phyloP scores from a whole-genome alignment of 2,329 filamentous ascomycete genomes.

The Talaromyces sp. region DNA sequence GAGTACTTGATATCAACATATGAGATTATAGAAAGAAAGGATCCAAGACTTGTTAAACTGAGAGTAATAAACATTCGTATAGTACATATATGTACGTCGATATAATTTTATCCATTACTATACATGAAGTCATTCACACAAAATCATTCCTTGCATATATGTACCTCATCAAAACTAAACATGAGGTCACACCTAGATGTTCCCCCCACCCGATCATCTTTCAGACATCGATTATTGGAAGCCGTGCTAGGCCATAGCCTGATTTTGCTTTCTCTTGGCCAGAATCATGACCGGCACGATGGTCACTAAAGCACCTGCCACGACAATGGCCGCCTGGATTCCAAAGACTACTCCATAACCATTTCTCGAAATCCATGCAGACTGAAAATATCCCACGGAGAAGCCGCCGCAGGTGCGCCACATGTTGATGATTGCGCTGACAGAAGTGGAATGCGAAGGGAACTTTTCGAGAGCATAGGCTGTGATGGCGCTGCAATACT shows the following conservation, averaged over 20 bases:
- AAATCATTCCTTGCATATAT: not conserved
- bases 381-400: slow-evolving; percentile 34
- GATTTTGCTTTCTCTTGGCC: slow-evolving; percentile 8
- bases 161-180: not conserved
- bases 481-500: slow-evolving; percentile 24
- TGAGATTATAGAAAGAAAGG: too few species aligned
- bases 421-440: slow-evolving; percentile 35
- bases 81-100: not conserved
- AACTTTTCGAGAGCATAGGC: slow-evolving; percentile 34
- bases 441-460: slow-evolving; percentile 28
- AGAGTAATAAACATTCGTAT: not conserved
- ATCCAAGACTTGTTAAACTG: not conserved
- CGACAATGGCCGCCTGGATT: slow-evolving; percentile 28
- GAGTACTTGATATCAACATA: too few species aligned
- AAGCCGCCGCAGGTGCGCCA: slow-evolving; percentile 38
- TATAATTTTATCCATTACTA: not conserved
- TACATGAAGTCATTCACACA: not conserved
- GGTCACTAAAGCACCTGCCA: slow-evolving; percentile 21
- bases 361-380: slow-evolving; percentile 29
- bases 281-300: slow-evolving; percentile 22
- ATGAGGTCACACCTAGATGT: not conserved
- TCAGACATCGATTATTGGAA: not conserved
- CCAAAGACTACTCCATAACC: slow-evolving; percentile 30
- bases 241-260: not conserved
- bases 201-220: not conserved